Evolutionary conservation across 306 rosid species (phyloP), one percentile per base, ranked within the genome.

Genomic region (Sophora flavescens): DNA sequence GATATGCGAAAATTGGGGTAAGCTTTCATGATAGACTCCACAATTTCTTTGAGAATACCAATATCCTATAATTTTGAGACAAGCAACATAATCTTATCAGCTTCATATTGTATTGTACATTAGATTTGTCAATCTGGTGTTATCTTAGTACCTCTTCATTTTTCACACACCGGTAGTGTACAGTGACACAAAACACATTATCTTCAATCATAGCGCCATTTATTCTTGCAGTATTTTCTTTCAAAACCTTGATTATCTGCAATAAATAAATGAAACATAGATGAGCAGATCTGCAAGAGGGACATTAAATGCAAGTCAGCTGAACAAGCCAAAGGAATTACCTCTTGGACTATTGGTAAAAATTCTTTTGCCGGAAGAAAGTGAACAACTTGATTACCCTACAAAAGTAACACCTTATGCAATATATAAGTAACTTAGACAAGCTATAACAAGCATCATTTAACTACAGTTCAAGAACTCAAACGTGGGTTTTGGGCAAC

Each of bases 111-210:
- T 16, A 14, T 39, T 16, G 52, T 36, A 12, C 18, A 28, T 50
- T 11, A 59, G 62, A 56, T 74, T 59, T 14, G 26, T 39, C 11
- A 13, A n/a, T 53, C 1, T 64, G n/a, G 65, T 8, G 36, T 52
- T 26, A 67, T 63, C 10, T 5, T 8, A 3, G 18, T 80, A 87
- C 93, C 91, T 83, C 62, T 53, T 87, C 87, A 50, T 64, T 84
- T 70, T 81, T 74, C 69, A 89, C 91, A 15, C 74, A 63, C 1
- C 93, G 72, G 61, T 73, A 89, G 80, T 89, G 91, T 8, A 89
- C 87, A 17, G 73, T 74, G 32, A 78, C n/a, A 18, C 93, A 85
- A 51, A 80, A 87, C 68, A 4, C 77, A 11, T 89, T 89, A 60
- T 87, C 89, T 82, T 89, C 91, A 57, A 85, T 13, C 30, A 26